Evolutionary conservation across 345 rosid species (phyloP).

Genomic region (Aegle marmelos): DNA sequence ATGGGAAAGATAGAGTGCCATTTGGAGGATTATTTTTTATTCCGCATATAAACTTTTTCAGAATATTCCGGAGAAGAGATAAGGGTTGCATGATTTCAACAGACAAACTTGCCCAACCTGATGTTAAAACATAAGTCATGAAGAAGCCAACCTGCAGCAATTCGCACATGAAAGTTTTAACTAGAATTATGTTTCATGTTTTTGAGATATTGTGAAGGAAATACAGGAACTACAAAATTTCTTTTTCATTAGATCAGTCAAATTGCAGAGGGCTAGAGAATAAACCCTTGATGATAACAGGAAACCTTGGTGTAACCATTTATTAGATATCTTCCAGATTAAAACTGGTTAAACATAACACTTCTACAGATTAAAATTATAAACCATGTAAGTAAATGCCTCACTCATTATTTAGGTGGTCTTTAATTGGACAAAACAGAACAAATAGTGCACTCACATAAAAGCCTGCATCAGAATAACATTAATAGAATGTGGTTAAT

Average conservation of each 20-base stretch:
- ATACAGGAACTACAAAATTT: neutral
- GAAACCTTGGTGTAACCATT: neutral
- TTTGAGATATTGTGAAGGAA: neutral
- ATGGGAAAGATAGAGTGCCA: slow-evolving; percentile 56
- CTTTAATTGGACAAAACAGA: neutral
- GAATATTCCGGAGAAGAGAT: slow-evolving; percentile 48
- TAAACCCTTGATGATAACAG: neutral
- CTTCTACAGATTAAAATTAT: neutral
- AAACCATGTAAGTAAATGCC: slow-evolving; percentile 5
- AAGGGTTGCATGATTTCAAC: slow-evolving; percentile 73
- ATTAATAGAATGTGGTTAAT: neutral
- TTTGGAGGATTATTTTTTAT: slow-evolving; percentile 40
- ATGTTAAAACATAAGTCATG: slow-evolving; percentile 80
- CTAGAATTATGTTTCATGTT: slow-evolving; percentile 9
- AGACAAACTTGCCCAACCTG: slow-evolving; percentile 86
- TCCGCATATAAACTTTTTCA: slow-evolving; percentile 42
- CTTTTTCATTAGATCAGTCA: neutral
- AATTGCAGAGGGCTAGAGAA: neutral
- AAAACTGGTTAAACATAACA: neutral
- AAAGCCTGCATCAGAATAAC: neutral
- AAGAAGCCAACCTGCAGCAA: slow-evolving; percentile 84
- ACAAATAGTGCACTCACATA: neutral
- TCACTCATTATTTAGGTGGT: neutral
- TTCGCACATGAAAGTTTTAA: slow-evolving; percentile 7
- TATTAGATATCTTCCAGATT: neutral